Conservation (phyloP, 1,139 yeast species). For the Saccharomyces hybrid region DNA sequence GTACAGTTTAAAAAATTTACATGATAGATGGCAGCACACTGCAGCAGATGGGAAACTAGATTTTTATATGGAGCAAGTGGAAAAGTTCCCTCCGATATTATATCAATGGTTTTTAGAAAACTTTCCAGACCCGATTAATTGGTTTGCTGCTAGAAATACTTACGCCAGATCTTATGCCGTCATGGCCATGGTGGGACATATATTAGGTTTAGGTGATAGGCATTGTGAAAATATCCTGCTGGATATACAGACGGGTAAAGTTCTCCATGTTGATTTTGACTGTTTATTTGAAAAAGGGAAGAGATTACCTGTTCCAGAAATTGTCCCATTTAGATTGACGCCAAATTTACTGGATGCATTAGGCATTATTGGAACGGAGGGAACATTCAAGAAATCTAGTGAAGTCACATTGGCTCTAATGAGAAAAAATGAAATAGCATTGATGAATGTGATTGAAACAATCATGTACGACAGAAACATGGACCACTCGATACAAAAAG, state of each 20-base stretch:
- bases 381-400: conserved; percentile 75
- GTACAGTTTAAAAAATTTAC: conserved; percentile 21
- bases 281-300: conserved; percentile 77
- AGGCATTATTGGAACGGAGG: conserved; percentile 88
- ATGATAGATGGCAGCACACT: conserved; percentile 26
- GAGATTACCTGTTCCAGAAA: conserved; percentile 58
- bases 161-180: conserved; percentile 83
- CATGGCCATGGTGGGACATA: conserved; percentile 95
- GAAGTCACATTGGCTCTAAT: conserved; percentile 75
- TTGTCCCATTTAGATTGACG: conserved; percentile 90
- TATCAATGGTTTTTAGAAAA: conserved; percentile 83
- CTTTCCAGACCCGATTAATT: conserved; percentile 81
- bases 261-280: conserved; percentile 93
- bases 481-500: conserved; percentile 35
- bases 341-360: conserved; percentile 85
- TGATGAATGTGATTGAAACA: conserved; percentile 88
- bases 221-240: conserved; percentile 88
- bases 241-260: conserved; percentile 65
- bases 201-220: conserved; percentile 87
- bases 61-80: conserved; percentile 27
- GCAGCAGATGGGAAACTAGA: conserved; percentile 26
- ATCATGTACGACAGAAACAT: conserved; percentile 62
- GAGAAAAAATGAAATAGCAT: conserved; percentile 73
- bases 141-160: conserved; percentile 74
- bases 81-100: conserved; percentile 64